Base-by-base conservation (phyloP, 495 filamentous ascomycete species). In the Penicillium nucicola region DNA sequence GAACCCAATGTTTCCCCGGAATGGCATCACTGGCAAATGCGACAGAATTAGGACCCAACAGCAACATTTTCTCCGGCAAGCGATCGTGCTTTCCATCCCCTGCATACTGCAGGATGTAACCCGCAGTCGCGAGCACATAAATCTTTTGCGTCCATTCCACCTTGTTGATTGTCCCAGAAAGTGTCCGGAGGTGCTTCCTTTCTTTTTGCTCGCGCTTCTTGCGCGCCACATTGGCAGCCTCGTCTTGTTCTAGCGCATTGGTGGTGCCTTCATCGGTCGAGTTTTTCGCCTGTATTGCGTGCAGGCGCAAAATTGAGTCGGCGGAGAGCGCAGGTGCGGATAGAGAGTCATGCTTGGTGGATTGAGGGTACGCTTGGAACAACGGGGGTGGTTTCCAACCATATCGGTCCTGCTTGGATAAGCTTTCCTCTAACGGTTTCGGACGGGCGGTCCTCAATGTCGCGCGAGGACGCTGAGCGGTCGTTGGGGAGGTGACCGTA, bases 11-110 rank as follows among this genome's bases (percentile, higher is more conserved):
- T 52, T 85, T 86, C 19, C 93, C 93, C 0, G 92, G 90, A 53
- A 98, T 93, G 3, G 87, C 81, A 68, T 98, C 93, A 56, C 85
- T 96, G 0, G 88, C 93, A 72, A 95, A 98, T 15, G 93, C 93
- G 11, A 90, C 90, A 5, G 93, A 96, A 14, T 89, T 82, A 50
- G 86, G 86, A 1, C 87, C 87, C 20, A 98, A 73, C 31, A 87
- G 85, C 57, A 97, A 71, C 57, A 93, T 80, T 69, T 88, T 92
- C 69, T 98, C 93, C 0, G 93, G 93, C 0, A 90, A 60, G 39
- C 93, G 78, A 62, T 96, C 86, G 61, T 84, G 84, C 32, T 83
- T 73, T 3, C 93, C 95, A 14, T 88, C 82, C 9, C 85, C 90
- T 9, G 89, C 63, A 66, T 97, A 98, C 59, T 97, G 91, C 43